These are phyloP conservation scores for Phoma sp. DNA, from an alignment of 2,329 filamentous ascomycete species.

Conservation along the genomic window DNA sequence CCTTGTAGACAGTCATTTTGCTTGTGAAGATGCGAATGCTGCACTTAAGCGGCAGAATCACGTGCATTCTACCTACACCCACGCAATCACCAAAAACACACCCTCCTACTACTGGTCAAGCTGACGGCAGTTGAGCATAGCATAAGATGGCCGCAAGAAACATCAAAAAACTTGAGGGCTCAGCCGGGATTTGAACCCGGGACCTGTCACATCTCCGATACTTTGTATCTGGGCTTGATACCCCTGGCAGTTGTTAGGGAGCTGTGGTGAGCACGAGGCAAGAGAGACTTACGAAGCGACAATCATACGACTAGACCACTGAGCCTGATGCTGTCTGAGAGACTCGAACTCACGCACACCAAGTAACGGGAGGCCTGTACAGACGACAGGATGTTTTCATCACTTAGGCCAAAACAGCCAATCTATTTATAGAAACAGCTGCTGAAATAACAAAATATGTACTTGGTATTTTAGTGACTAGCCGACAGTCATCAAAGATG, in stretches of 20 bases:
- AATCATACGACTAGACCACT: conserved; percentile 20
- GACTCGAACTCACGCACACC: conserved; percentile 11
- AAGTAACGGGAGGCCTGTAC: not conserved
- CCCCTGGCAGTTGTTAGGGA: not conserved
- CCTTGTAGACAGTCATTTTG: not conserved
- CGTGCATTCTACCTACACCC: not conserved
- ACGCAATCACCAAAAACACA: not conserved
- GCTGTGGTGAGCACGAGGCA: no score
- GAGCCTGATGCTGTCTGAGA: conserved; percentile 1
- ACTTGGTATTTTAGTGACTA: not conserved
- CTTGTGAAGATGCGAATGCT: not conserved
- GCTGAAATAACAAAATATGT: not conserved
- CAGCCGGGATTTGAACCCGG: conserved; percentile 20
- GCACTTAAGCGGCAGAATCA: not conserved
- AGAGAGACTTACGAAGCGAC: conserved; percentile 6
- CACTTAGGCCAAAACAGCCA: conserved; percentile 1
- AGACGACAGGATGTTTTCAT: conserved; percentile 2
- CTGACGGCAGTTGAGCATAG: not conserved
- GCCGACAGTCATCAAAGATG: not conserved
- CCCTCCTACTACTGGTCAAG: not conserved
- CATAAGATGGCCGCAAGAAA: not conserved
- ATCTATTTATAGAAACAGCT: not conserved
- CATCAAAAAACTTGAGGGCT: not conserved
- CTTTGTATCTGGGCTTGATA: conserved; percentile 1
- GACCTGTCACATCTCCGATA: conserved; percentile 14